Evolutionary conservation across 768 basidiomycete genomes (phyloP), one percentile per base, ranked within the genome.

Genomic region (Tremella mesenterica): DNA sequence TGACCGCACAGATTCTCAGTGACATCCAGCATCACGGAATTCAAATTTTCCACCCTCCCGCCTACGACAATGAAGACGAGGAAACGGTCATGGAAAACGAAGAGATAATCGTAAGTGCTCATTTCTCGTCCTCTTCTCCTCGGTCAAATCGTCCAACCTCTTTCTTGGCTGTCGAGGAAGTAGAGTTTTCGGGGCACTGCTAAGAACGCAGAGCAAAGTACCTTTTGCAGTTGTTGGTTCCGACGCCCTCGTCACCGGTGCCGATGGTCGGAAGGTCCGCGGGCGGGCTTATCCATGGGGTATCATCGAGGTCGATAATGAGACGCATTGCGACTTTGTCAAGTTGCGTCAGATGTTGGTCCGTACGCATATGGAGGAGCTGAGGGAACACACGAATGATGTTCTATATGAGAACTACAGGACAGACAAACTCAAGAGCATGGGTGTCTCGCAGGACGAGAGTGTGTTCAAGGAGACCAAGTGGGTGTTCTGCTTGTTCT

Each of bases 291-390:
- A 99, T 74, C 95, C 95, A 9, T 99, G 95, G 95, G 95, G 95
- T 73, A 85, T 92, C 46, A 90, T 97, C 60, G 95, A 99, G 73
- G 95, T 99, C 23, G 95, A 99, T 78, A 97, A 99, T 67, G 95
- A 97, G 71, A 88, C 90, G 16, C 95, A 99, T 71, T 99, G 95
- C 64, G 95, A 99, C 74, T 99, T 99, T 72, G 93, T 97, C 75
- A 97, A 97, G 76, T 85, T 99, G 57, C 85, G 95, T 48, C 95
- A 97, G 75, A 97, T 99, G 95, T 85, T 99, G 31, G 86, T 99
- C 63, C 82, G 95, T 52, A 97, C 93, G 9, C 95, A 97, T 74
- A 99, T 99, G 95, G 95, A 99, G 74, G 95, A 99, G 74, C 79
- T 99, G 61, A 79, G 93, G 69, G 95, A 97, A 76, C 88, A 92